Evolutionary conservation across 257 asterid species (phyloP), one percentile per base, ranked within the genome.

Genomic region (Lycium barbarum): DNA sequence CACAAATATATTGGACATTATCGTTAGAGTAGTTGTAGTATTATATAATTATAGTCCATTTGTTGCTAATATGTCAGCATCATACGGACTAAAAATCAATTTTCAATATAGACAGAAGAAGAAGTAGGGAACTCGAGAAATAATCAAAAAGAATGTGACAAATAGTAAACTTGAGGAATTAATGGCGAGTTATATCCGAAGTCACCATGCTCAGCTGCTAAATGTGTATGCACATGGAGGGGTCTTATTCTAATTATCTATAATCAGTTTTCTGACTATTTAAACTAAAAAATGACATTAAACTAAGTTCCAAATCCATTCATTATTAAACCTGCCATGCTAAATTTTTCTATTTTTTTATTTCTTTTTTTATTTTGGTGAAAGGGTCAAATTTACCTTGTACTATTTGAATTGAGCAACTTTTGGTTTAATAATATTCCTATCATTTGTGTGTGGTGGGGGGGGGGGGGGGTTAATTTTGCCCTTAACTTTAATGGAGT

Each of bases 151-250:
- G 47, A 35, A 67, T 35, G 74, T 67, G 22, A 67, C 74, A 67
- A 67, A 35, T 18, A 59, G 65, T 59, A 4, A 59, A 59, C 26
- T 6, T 18, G 18, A 18, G 65, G 51, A 68, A 68, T 68, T 36
- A 14, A 68, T 36, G 51, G 76, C 7, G n/a, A 36, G 51, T 36
- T 67, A 35, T 68, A 68, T 68, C 3, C 36, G 9, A 73, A 45
- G 20, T 47, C n/a, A 73, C 59, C 47, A n/a, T 47, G 6, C 12
- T 73, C 40, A 73, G 17, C 6, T 5, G 10, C 58, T 72, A 43
- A 10, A 72, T 43, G 55, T 40, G 35, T 72, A 11, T 47, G 80
- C 80, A 73, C 59, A 47, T 73, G 80, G 80, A 73, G 80, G 80
- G 80, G 80, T 47, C 80, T 20, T 47, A 43, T 26, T 26, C 33